Evolutionary conservation across 352 stramenopile species (phyloP).

Genomic region (Pythium diclinum): DNA sequence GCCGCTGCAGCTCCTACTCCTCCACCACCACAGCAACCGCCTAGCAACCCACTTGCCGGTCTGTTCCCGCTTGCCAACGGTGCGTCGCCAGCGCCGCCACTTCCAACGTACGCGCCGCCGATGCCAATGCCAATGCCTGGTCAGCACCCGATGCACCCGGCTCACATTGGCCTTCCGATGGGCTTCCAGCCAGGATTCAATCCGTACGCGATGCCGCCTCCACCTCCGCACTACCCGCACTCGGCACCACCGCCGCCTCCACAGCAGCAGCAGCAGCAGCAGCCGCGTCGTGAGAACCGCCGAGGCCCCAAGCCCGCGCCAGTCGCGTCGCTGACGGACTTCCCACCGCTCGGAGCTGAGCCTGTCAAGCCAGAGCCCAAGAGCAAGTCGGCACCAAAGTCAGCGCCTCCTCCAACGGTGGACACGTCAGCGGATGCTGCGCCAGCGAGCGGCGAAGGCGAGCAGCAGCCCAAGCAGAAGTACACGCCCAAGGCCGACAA

Average conservation of each 20-base stretch:
- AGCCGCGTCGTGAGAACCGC: constrained; percentile 11
- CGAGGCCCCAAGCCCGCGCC: constrained; percentile 2
- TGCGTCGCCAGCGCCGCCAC: constrained; percentile 7
- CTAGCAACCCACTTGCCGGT: constrained; percentile 13
- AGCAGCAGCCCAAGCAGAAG: constrained; percentile 19
- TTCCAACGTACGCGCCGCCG: constrained; percentile 12
- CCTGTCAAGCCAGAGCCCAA: constrained; percentile 12
- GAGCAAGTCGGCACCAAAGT: not conserved
- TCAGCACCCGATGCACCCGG: constrained; percentile 19
- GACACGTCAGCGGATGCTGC: not conserved
- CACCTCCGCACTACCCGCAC: not conserved
- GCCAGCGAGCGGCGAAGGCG: not conserved
- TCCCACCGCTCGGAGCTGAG: constrained; percentile 22
- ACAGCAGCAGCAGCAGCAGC: constrained; percentile 13
- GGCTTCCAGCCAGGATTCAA: constrained; percentile 29
- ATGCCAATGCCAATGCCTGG: constrained; percentile 10
- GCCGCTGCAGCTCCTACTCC: constrained; percentile 11
- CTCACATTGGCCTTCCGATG: constrained; percentile 9
- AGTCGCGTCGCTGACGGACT: constrained; percentile 23
- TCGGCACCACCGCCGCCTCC: constrained; percentile 25
- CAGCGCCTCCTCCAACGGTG: not conserved
- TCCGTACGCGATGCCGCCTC: constrained; percentile 15
- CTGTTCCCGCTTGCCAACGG: constrained; percentile 54
- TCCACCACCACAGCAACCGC: constrained; percentile 11
- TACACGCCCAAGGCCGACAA: constrained; percentile 19